These are phyloP conservation scores for Globisporangium uncinulatum DNA, from an alignment of 352 stramenopile genomes.

Conservation along the genomic window DNA sequence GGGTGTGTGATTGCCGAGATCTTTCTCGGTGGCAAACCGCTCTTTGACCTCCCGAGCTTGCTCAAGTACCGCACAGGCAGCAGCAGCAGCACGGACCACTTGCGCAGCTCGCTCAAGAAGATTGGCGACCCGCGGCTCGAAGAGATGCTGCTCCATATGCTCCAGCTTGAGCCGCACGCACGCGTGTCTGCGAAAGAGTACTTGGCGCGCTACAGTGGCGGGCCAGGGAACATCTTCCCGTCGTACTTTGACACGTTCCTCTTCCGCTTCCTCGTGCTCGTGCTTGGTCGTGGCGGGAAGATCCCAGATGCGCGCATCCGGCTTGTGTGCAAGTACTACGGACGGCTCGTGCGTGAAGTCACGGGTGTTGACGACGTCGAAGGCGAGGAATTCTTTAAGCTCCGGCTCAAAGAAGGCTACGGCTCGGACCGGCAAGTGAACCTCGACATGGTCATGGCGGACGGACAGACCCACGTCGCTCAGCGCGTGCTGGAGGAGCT, in stretches of 20 bases:
- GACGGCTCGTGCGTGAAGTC: constrained; percentile 84
- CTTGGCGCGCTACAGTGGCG: constrained; percentile 77
- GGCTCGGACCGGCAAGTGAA: constrained; percentile 59
- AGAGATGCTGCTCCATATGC: constrained; percentile 91
- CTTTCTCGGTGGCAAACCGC: constrained; percentile 93
- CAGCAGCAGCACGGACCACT: constrained; percentile 58
- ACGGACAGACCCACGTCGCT: constrained; percentile 52
- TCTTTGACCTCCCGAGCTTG: constrained; percentile 93
- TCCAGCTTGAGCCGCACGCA: constrained; percentile 87
- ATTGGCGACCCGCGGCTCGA: constrained; percentile 88
- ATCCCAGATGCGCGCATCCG: constrained; percentile 91
- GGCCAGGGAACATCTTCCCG: constrained; percentile 52
- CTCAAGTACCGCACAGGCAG: constrained; percentile 83
- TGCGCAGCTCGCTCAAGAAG: constrained; percentile 88
- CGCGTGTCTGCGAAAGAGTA: constrained; percentile 88
- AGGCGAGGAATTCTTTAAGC: constrained; percentile 87
- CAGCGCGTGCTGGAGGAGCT: constrained; percentile 74
- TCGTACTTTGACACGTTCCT: constrained; percentile 87
- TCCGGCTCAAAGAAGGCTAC: constrained; percentile 79
- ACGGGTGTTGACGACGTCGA: constrained; percentile 89
- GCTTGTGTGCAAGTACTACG: constrained; percentile 92
- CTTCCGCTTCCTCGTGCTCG: constrained; percentile 85
- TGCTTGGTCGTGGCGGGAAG: constrained; percentile 74
- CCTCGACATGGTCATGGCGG: constrained; percentile 34
- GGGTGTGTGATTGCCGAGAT: constrained; percentile 97